phyloP scores from a whole-genome alignment of 2,329 filamentous ascomycete species.

The Fusarium vanettenii region DNA sequence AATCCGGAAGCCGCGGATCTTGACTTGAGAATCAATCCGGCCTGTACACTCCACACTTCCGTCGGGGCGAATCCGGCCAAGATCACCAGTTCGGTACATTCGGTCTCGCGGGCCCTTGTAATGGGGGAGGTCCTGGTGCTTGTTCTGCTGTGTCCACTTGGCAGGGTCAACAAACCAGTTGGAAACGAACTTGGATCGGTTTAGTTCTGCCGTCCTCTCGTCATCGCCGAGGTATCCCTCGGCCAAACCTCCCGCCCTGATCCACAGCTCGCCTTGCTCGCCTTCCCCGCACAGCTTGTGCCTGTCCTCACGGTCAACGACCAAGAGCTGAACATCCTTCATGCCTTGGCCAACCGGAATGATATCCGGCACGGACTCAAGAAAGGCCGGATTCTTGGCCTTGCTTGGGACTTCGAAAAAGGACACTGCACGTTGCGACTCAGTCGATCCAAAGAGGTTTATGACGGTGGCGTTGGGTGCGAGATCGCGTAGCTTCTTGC shows the following conservation, averaged over 20 bases:
- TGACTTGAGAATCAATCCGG: slow-evolving; percentile 88
- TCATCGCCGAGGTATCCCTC: slow-evolving; percentile 78
- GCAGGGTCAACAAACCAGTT: slow-evolving; percentile 88
- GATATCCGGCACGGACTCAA: slow-evolving; percentile 69
- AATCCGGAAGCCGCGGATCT: slow-evolving; percentile 95
- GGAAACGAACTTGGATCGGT: slow-evolving; percentile 78
- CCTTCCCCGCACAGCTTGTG: slow-evolving; percentile 81
- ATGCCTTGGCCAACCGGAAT: slow-evolving; percentile 90
- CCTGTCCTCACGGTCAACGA: slow-evolving; percentile 77
- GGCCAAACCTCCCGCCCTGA: slow-evolving; percentile 85
- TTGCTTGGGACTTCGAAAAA: slow-evolving; percentile 82
- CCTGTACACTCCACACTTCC: slow-evolving; percentile 84
- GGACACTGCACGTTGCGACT: slow-evolving; percentile 72
- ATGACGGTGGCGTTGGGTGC: slow-evolving; percentile 70
- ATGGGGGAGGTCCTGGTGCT: slow-evolving; percentile 58
- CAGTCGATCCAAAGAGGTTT: slow-evolving; percentile 48
- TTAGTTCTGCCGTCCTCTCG: slow-evolving; percentile 57
- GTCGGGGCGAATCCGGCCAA: slow-evolving; percentile 69
- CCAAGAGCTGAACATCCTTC: slow-evolving; percentile 87
- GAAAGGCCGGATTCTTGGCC: slow-evolving; percentile 65
- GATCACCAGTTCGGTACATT: slow-evolving; percentile 87
- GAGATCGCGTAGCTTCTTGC: slow-evolving; percentile 78
- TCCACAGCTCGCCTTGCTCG: slow-evolving; percentile 85
- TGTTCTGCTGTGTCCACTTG: slow-evolving; percentile 74
- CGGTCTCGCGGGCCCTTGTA: slow-evolving; percentile 82